Conservation (phyloP, 495 filamentous ascomycete species). For the Lasiosphaeriaceae sp. region DNA sequence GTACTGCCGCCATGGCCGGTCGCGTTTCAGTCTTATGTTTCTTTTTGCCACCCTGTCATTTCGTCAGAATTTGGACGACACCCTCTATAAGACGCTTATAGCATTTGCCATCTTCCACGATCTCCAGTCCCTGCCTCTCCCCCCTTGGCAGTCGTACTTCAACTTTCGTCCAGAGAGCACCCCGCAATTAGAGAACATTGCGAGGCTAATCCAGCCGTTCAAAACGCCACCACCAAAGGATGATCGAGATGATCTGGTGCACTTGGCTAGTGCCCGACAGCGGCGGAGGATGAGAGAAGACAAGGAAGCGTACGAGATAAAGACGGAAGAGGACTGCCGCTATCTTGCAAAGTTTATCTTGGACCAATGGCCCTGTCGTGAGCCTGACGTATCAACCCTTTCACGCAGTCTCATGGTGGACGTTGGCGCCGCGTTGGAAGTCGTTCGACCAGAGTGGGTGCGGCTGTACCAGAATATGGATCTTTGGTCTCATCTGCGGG, state of each 20-base stretch:
- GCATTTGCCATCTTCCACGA: slow-evolving; percentile 27
- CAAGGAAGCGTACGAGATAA: slow-evolving; percentile 22
- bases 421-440: slow-evolving; percentile 30
- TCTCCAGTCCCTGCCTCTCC: slow-evolving; percentile 24
- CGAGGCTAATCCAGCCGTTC: slow-evolving; percentile 20
- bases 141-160: slow-evolving; percentile 22
- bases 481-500: slow-evolving; percentile 37
- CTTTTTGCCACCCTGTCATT: slow-evolving; percentile 30
- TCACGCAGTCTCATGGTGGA: slow-evolving; percentile 26
- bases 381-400: slow-evolving; percentile 16
- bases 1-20: slow-evolving; percentile 23
- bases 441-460: slow-evolving; percentile 45
- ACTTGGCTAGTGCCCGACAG: slow-evolving; percentile 20
- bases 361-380: slow-evolving; percentile 32
- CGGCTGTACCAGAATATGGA: slow-evolving; percentile 43
- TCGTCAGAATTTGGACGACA: slow-evolving; percentile 28
- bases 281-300: slow-evolving; percentile 17
- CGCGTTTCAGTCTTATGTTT: slow-evolving; percentile 24
- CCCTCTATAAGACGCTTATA: slow-evolving; percentile 24
- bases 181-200: slow-evolving; percentile 27
- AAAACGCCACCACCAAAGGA: slow-evolving; percentile 15
- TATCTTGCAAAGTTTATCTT: slow-evolving; percentile 24
- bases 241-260: slow-evolving; percentile 10
- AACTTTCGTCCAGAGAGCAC: slow-evolving; percentile 25
- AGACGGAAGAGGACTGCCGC: slow-evolving; percentile 23